Conservation (phyloP, 345 rosid species). For the Populus davidiana region DNA sequence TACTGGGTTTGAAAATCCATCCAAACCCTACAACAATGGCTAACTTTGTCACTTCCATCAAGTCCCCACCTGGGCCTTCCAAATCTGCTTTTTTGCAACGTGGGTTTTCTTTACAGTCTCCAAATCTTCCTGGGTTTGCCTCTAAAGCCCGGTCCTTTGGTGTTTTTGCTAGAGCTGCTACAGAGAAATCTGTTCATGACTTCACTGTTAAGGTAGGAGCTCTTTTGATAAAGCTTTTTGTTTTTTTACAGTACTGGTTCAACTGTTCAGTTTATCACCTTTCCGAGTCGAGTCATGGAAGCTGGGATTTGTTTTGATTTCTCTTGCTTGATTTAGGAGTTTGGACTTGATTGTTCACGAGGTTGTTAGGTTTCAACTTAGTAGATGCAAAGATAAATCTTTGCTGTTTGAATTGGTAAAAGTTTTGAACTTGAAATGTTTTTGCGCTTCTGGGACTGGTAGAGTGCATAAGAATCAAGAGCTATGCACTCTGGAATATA, state of each 20-base stretch:
- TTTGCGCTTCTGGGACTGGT: not conserved
- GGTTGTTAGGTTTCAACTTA: not conserved
- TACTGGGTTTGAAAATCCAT: constrained; percentile 19
- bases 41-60: constrained; percentile 35
- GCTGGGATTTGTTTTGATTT: not conserved
- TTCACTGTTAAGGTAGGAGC: constrained; percentile 72
- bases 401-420: not conserved
- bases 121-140: constrained; percentile 29
- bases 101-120: constrained; percentile 44
- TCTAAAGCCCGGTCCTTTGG: constrained; percentile 38
- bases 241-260: not conserved
- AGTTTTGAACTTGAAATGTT: not conserved
- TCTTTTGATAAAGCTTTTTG: not conserved
- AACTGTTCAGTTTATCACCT: not conserved
- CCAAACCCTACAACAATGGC: constrained; percentile 25
- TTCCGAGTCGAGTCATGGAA: not conserved
- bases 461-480: not conserved
- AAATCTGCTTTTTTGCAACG: constrained; percentile 45
- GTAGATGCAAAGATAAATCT: not conserved
- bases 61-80: constrained; percentile 44
- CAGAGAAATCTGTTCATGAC: constrained; percentile 65
- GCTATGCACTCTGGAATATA: not conserved
- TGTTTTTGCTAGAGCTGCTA: constrained; percentile 65
- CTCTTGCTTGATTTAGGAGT: not conserved
- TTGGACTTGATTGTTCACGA: not conserved